A percentile compares a stretch with the other conserved stretches of the same genome.
Conservation (phyloP, 1,284 basidiomycete genomes). For the Peniophora sp. region DNA sequence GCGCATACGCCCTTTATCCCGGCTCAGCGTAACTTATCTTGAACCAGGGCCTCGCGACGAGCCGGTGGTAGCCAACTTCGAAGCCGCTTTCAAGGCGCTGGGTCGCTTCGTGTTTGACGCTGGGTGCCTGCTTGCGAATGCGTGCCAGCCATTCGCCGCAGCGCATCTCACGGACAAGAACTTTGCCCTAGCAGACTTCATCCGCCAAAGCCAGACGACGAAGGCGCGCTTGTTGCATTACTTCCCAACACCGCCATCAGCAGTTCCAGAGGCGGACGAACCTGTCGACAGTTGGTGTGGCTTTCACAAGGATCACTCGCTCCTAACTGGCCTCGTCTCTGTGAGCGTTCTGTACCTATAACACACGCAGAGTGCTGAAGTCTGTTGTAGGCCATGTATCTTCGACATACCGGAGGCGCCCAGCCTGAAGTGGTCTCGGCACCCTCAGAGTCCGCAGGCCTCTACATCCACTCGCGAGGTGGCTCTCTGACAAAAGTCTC, state of each 20-base stretch:
- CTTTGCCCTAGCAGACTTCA: conserved; percentile 54
- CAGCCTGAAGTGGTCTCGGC: conserved; percentile 48
- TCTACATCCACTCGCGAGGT: conserved; percentile 84
- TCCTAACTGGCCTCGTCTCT: conserved; percentile 85
- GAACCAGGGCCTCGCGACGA: conserved; percentile 59
- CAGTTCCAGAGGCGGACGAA: conserved; percentile 40
- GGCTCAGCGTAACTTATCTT: background rate
- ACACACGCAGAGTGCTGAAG: conserved; percentile 21
- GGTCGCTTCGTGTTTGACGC: conserved; percentile 77
- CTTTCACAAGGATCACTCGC: conserved; percentile 79
- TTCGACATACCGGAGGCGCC: conserved; percentile 33
- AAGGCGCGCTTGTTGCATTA: conserved; percentile 90
- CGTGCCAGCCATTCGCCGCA: conserved; percentile 80
- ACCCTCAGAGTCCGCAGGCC: conserved; percentile 69
- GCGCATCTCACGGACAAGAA: conserved; percentile 55
- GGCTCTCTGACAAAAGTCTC: conserved; percentile 70
- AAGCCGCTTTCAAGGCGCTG: conserved; percentile 78
- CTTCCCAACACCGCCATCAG: conserved; percentile 47
- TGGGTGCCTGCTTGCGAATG: conserved; percentile 71
- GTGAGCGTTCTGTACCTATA: conserved; percentile 30
- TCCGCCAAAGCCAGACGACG: conserved; percentile 59
- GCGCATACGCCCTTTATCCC: conserved; percentile 13
- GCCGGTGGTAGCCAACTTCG: conserved; percentile 64
- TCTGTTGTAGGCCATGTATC: conserved; percentile 69
- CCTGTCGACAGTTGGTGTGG: conserved; percentile 78